A percentile compares a stretch with the other conserved stretches of the same genome.
phyloP scores from a whole-genome alignment of 371 early-diverging fungal genomes.

The Apophysomyces variabilis region DNA sequence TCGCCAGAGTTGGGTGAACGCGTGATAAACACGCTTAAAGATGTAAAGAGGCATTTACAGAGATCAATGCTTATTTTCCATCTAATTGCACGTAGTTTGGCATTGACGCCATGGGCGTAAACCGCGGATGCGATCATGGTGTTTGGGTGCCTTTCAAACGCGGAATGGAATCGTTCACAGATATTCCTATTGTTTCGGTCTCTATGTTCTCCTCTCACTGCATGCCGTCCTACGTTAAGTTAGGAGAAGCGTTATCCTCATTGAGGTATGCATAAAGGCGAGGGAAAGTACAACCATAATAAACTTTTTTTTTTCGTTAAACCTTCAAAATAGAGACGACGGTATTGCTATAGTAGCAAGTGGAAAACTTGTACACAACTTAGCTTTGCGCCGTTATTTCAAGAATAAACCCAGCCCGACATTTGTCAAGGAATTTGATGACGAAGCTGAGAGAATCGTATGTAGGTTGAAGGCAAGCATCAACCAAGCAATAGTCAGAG shows the following conservation, averaged over 20 bases:
- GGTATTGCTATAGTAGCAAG: constrained; percentile 64
- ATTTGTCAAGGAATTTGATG: constrained; percentile 34
- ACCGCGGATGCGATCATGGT: constrained; percentile 66
- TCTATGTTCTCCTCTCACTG: constrained; percentile 44
- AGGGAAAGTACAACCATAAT: no score
- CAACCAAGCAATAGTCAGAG: background rate
- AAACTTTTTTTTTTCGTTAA: no score
- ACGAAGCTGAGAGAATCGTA: constrained; percentile 24
- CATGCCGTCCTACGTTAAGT: constrained; percentile 26
- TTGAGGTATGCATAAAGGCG: constrained; percentile 26
- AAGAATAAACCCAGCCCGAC: constrained; percentile 28
- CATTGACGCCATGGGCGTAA: constrained; percentile 43
- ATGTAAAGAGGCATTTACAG: background rate
- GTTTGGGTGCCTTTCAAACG: constrained; percentile 66
- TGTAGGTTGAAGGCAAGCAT: constrained; percentile 10
- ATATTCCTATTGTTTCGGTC: constrained; percentile 64
- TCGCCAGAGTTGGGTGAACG: constrained; percentile 39
- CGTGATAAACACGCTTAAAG: constrained; percentile 38
- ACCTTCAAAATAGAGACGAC: constrained; percentile 38
- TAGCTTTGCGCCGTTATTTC: constrained; percentile 42
- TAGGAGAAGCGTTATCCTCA: constrained; percentile 39
- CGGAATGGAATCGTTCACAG: constrained; percentile 51
- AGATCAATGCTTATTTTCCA: no score
- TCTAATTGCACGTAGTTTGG: constrained; percentile 26
- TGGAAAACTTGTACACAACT: constrained; percentile 66